phyloP scores from a whole-genome alignment of 2,329 filamentous ascomycete genomes.

The Botrytis galanthina region DNA sequence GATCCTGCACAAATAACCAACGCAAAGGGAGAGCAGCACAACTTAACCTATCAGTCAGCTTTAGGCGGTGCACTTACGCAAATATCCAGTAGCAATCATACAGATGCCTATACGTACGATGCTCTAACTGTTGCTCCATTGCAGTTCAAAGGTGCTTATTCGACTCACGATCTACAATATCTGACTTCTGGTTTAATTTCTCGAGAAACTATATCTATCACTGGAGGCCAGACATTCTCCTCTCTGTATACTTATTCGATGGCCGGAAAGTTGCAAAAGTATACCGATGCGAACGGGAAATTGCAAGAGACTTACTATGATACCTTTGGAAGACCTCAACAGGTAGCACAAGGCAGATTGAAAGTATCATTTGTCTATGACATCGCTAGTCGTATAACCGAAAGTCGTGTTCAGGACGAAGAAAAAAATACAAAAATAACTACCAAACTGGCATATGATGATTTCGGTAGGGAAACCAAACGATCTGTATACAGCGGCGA shows the following conservation, averaged over 20 bases:
- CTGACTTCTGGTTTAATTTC: constrained; percentile 1
- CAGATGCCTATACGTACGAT: constrained; percentile 12
- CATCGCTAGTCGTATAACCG: constrained; percentile 1
- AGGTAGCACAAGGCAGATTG: neutral
- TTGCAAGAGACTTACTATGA: constrained; percentile 9
- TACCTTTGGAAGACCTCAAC: neutral
- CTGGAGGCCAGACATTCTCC: neutral
- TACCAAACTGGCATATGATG: neutral
- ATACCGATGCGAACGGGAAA: constrained; percentile 6
- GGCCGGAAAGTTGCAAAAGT: constrained; percentile 12
- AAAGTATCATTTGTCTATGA: constrained; percentile 11
- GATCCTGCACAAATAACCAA: constrained; percentile 12
- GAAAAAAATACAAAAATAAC: neutral
- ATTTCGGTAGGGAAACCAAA: constrained; percentile 13
- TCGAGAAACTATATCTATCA: constrained; percentile 1
- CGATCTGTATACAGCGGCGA: neutral
- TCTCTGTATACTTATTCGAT: constrained; percentile 3
- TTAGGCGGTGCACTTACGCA: neutral
- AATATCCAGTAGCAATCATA: neutral
- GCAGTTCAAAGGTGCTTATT: neutral
- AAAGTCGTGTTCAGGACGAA: constrained; percentile 9
- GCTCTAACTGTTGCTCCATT: neutral
- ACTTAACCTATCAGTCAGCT: neutral
- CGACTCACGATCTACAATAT: constrained; percentile 12
- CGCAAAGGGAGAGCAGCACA: neutral